Percentiles rank a stretch among this genome's conserved stretches.
Evolutionary conservation across 345 rosid genomes (phyloP).

Genomic region (Aurinia saxatilis): DNA sequence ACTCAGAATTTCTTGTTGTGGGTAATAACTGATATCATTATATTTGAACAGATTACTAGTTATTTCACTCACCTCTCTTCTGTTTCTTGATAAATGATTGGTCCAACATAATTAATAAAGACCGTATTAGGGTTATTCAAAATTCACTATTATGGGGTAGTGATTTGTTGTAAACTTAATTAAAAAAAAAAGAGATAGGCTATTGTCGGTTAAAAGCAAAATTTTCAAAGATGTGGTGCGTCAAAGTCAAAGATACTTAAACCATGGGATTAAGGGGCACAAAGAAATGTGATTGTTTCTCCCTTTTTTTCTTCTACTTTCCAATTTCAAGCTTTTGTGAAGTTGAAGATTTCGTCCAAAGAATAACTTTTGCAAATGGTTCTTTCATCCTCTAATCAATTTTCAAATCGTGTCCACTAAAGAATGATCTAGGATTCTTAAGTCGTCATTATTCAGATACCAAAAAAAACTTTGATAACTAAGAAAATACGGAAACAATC

Average conservation of each 20-base stretch:
- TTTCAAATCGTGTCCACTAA: background rate
- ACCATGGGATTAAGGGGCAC: slow-evolving; percentile 17
- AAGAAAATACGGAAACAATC: background rate
- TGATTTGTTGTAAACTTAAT: background rate
- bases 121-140: background rate
- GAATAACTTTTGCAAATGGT: slow-evolving; percentile 20
- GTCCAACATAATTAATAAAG: slow-evolving; percentile 2
- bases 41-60: slow-evolving; percentile 5
- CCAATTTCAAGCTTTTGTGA: slow-evolving; percentile 25
- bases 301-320: background rate
- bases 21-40: background rate
- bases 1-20: background rate
- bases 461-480: background rate
- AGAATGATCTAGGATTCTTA: background rate
- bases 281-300: slow-evolving; percentile 11
- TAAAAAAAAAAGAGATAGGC: background rate
- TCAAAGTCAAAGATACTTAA: slow-evolving; percentile 28
- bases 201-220: slow-evolving; percentile 20
- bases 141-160: background rate
- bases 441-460: background rate
- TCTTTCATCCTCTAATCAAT: background rate
- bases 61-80: background rate
- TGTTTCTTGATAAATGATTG: background rate
- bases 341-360: slow-evolving; percentile 27
- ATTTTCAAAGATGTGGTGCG: slow-evolving; percentile 13